Conservation (phyloP, 257 asterid genomes). For the Penstemon eatonii region DNA sequence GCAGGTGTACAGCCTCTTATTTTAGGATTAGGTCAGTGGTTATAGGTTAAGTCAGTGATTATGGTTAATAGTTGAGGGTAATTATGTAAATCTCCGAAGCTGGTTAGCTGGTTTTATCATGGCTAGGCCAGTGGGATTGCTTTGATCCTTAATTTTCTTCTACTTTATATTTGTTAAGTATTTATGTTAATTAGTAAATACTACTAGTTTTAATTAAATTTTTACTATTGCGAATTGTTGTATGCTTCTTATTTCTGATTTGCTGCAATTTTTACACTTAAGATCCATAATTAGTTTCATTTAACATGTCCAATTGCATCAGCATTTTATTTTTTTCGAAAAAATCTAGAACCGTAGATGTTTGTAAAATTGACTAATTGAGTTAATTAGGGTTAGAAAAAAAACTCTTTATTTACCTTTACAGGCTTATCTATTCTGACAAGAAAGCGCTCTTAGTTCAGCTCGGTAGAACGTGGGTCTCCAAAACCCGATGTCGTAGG, state of each 20-base stretch:
- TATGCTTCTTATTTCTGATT: not conserved
- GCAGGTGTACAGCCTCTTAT: slow-evolving; percentile 39
- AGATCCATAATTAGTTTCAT: no score
- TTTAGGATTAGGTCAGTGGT: not conserved
- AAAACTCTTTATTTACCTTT: no score
- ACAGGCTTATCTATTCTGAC: no score
- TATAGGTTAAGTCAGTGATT: slow-evolving; percentile 11
- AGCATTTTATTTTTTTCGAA: no score
- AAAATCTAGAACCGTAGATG: no score
- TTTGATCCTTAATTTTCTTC: slow-evolving; percentile 2
- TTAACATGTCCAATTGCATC: no score
- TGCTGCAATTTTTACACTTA: no score
- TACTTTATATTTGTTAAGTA: not conserved
- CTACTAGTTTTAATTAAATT: not conserved
- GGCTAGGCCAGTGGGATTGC: slow-evolving; percentile 26
- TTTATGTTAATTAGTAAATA: not conserved
- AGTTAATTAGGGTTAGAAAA: no score
- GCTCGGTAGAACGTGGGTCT: no score
- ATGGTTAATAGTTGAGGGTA: slow-evolving; percentile 1
- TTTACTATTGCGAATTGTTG: not conserved
- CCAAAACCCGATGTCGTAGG: no score
- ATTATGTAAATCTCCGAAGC: slow-evolving; percentile 15
- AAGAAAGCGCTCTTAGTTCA: no score
- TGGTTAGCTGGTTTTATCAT: slow-evolving; percentile 44
- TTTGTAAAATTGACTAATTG: no score